A percentile compares a stretch with the other conserved stretches of the same genome.
phyloP scores from a whole-genome alignment of 371 early-diverging fungal genomes.

The Haplosporangium sp. region DNA sequence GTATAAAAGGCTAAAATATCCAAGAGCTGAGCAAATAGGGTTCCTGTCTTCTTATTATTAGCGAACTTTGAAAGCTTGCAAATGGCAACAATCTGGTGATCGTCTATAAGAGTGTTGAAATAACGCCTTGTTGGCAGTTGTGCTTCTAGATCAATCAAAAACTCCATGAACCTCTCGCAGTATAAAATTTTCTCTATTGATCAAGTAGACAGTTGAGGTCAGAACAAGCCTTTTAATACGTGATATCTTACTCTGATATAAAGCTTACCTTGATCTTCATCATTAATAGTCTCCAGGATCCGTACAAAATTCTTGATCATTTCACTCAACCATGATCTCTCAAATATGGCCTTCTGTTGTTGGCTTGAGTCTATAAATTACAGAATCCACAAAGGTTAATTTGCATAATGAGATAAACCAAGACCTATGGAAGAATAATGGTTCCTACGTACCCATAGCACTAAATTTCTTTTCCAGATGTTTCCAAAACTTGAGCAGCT shows the following conservation, averaged over 20 bases:
- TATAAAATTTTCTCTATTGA: conserved; percentile 65
- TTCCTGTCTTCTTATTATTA: conserved; percentile 58
- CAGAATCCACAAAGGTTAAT: not conserved
- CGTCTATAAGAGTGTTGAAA: conserved; percentile 83
- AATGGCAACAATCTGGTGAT: conserved; percentile 80
- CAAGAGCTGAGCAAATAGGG: conserved; percentile 70
- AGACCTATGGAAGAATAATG: not conserved
- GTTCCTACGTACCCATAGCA: conserved; percentile 56
- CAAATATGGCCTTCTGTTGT: conserved; percentile 63
- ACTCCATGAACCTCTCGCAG: conserved; percentile 82
- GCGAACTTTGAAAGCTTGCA: conserved; percentile 69
- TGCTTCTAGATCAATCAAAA: conserved; percentile 85
- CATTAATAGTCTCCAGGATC: conserved; percentile 64
- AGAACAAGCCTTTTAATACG: not conserved
- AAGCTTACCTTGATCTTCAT: conserved; percentile 53
- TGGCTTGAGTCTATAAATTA: conserved; percentile 61
- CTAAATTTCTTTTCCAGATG: conserved; percentile 64
- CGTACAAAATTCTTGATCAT: conserved; percentile 68
- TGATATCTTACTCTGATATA: not conserved
- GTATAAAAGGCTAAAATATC: conserved; percentile 75
- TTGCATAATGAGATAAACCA: not conserved
- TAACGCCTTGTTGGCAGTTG: conserved; percentile 94
- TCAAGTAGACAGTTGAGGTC: not conserved
- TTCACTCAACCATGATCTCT: conserved; percentile 68
- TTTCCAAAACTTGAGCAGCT: conserved; percentile 76